phyloP scores from a whole-genome alignment of 2,329 filamentous ascomycete genomes.

The Penicillium paneum region DNA sequence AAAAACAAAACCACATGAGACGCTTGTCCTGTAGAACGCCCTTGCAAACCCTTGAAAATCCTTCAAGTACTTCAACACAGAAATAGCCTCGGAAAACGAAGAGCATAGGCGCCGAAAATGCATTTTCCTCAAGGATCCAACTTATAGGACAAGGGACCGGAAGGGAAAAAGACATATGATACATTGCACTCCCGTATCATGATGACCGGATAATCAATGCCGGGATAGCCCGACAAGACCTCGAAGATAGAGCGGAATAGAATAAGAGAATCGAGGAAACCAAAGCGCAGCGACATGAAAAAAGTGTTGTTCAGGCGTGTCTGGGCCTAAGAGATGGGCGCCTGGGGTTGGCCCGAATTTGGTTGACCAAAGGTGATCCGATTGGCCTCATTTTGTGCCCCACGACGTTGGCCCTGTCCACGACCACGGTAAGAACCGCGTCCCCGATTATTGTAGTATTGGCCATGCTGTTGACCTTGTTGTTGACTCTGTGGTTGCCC shows the following conservation, averaged over 20 bases:
- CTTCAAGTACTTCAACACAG: conserved; percentile 11
- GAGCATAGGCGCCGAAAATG: conserved; percentile 17
- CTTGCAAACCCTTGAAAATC: conserved; percentile 14
- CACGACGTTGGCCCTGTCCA: conserved; percentile 44
- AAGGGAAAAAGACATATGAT: conserved; percentile 28
- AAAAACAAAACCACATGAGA: neutral
- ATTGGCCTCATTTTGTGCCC: conserved; percentile 33
- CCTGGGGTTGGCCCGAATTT: conserved; percentile 30
- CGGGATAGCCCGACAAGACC: neutral
- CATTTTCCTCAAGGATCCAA: conserved; percentile 11
- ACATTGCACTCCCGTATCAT: conserved; percentile 26
- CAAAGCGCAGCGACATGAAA: neutral
- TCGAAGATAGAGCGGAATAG: neutral
- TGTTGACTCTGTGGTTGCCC: neutral
- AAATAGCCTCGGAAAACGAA: conserved; percentile 6
- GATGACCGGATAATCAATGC: conserved; percentile 14
- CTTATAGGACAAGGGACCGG: neutral
- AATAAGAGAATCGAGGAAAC: neutral
- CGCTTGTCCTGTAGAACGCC: conserved; percentile 18
- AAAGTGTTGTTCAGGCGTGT: neutral
- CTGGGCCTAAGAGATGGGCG: conserved; percentile 29
- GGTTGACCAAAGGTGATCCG: conserved; percentile 28
- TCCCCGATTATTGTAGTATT: conserved; percentile 39
- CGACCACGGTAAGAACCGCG: conserved; percentile 45
- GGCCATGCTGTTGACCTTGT: conserved; percentile 20